These are phyloP conservation scores for Irineochytrium annulatum DNA, from an alignment of 192 early-diverging fungal species.

Conservation along the genomic window DNA sequence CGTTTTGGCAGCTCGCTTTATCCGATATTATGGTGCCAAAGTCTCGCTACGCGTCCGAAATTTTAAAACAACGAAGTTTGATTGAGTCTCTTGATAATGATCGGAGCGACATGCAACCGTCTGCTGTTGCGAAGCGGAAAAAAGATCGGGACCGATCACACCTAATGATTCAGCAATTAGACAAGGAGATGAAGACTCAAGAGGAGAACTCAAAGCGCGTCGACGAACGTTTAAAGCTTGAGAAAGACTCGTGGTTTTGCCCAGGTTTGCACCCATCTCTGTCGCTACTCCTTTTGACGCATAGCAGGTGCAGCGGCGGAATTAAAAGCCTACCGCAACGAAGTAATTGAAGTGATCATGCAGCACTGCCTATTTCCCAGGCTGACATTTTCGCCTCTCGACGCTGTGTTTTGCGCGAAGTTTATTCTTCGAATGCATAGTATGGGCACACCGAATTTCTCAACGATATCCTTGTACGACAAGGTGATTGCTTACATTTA, in stretches of 20 bases:
- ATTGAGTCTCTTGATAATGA: slow-evolving; percentile 22
- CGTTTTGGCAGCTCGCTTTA: slow-evolving; percentile 74
- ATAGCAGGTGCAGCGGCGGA: slow-evolving; percentile 3
- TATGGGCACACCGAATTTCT: slow-evolving; percentile 65
- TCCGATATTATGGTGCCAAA: slow-evolving; percentile 71
- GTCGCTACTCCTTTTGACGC: not conserved
- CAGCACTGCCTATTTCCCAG: slow-evolving; percentile 75
- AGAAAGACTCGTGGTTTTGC: slow-evolving; percentile 36
- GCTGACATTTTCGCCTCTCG: slow-evolving; percentile 54
- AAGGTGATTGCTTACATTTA: slow-evolving; percentile 32
- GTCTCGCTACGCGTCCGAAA: slow-evolving; percentile 56
- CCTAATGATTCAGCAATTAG: slow-evolving; percentile 17
- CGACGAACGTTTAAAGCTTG: slow-evolving; percentile 21
- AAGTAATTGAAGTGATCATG: slow-evolving; percentile 39
- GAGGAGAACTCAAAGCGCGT: slow-evolving; percentile 30
- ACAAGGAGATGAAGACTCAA: slow-evolving; percentile 40
- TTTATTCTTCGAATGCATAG: slow-evolving; percentile 70
- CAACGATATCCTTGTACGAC: slow-evolving; percentile 68
- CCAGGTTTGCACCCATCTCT: not conserved
- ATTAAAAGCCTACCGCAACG: slow-evolving; percentile 30
- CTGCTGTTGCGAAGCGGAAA: slow-evolving; percentile 18
- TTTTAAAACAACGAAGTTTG: slow-evolving; percentile 44
- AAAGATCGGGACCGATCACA: slow-evolving; percentile 27
- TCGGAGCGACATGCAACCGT: not conserved
- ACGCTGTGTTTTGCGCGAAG: slow-evolving; percentile 72